Base-by-base conservation (phyloP, 805 yeast genomes). In the Kregervanrija fluxuum region DNA sequence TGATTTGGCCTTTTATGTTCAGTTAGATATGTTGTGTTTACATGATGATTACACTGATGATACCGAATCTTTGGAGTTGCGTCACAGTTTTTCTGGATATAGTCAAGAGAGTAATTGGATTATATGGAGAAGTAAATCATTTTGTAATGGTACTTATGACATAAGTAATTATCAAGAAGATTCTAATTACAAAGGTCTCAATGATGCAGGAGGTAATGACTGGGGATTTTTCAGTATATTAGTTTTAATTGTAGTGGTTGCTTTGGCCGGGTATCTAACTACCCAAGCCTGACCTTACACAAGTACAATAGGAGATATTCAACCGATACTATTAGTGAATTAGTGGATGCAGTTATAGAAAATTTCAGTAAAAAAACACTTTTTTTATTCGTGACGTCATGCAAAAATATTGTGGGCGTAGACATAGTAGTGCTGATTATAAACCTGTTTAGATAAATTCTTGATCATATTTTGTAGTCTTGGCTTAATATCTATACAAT, bases 141-240 rank as follows among this genome's bases (percentile, higher is more conserved):
- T 60, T 37, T 14, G 15, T 37, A 3, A 39, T 46, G 28, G 37
- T 39, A 11, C 22, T 17, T 17, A 17, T n/a, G n/a, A n/a, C n/a
- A n/a, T n/a, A n/a, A n/a, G n/a, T n/a, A n/a, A n/a, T n/a, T n/a
- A n/a, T n/a, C n/a, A 17, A 4, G 5, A 17, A 17, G 22, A 17
- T 17, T 5, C 22, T 17, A 5, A 17, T 17, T 3, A 17, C 5
- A 3, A 4, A 17, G 22, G 22, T 3, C 57, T 61, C 41, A 60
- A 61, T 31, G 54, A 57, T 30, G 45, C 47, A 13, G 46, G 52
- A 5, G 65, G 61, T 13, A 17, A 17, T 4, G 79, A 80, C 49
- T 81, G 90, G 82, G 91, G 95, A 43, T 77, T 90, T 74, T 77
- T 89, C 59, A 76, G 88, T 3, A 87, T 91, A 82, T 57, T 87